Evolutionary conservation across 495 filamentous ascomycete genomes (phyloP).

Genomic region (Amorphotheca resinae): DNA sequence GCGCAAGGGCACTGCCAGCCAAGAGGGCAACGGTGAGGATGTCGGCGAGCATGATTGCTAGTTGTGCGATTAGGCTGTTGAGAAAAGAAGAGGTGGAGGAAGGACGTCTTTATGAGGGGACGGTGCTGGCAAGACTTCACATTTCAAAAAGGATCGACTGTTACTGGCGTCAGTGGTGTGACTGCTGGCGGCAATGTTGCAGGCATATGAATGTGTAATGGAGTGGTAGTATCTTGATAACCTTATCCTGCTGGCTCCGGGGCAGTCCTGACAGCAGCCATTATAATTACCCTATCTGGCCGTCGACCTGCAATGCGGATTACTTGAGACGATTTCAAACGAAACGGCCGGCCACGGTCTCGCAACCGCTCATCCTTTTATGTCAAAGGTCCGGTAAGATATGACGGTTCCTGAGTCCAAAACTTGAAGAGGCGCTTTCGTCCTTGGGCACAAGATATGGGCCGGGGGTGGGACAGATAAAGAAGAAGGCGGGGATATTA

Average conservation of each 20-base stretch:
- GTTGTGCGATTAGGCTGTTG: slow-evolving; percentile 4
- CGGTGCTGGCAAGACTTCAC: too few species aligned
- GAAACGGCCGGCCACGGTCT: too few species aligned
- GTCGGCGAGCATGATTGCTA: slow-evolving; percentile 16
- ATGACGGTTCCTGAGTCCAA: too few species aligned
- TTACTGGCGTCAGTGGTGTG: too few species aligned
- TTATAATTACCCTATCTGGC: neutral
- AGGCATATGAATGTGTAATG: slow-evolving; percentile 16
- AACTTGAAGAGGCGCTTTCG: too few species aligned
- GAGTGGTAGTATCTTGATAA: neutral
- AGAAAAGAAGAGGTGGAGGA: slow-evolving; percentile 1
- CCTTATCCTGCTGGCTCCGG: neutral
- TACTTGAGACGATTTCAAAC: neutral
- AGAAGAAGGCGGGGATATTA: too few species aligned
- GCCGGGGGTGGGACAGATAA: too few species aligned
- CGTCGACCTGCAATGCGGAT: neutral
- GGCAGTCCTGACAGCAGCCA: neutral
- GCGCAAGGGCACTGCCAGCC: slow-evolving; percentile 19
- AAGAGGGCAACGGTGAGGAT: slow-evolving; percentile 12
- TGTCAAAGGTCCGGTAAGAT: too few species aligned
- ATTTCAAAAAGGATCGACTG: too few species aligned
- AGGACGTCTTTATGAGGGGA: slow-evolving; percentile 10
- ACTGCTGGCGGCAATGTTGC: slow-evolving; percentile 17
- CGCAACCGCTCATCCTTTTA: too few species aligned
- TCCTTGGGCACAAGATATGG: too few species aligned